Percentiles rank a stretch among this genome's conserved stretches.
These are phyloP conservation scores for Fusarium sp. DNA, from an alignment of 2,329 filamentous ascomycete species.

Conservation along the genomic window DNA sequence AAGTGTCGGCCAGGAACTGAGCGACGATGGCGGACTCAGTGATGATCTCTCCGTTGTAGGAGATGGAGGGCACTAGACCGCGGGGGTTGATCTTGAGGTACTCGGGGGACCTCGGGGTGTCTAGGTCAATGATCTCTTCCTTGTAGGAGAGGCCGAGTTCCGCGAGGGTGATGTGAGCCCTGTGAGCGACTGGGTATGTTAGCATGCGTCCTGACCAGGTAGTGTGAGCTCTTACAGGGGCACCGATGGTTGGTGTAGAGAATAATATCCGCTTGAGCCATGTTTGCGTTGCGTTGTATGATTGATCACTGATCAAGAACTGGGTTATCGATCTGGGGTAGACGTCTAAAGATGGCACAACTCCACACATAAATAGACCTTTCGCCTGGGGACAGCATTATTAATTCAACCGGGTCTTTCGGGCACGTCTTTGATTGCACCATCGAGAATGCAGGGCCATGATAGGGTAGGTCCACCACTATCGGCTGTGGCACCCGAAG, in stretches of 20 bases:
- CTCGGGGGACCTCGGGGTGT: conserved; percentile 75
- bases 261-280: conserved; percentile 58
- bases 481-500: background rate
- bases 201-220: background rate
- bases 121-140: conserved; percentile 79
- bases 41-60: conserved; percentile 75
- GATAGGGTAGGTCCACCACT: background rate
- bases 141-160: conserved; percentile 76
- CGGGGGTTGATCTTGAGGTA: conserved; percentile 84
- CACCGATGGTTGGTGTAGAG: conserved; percentile 79
- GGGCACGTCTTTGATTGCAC: conserved; percentile 17
- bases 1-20: conserved; percentile 76
- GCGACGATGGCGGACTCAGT: conserved; percentile 80
- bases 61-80: conserved; percentile 79
- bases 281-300: conserved; percentile 9
- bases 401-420: conserved; percentile 8
- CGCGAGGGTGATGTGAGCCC: conserved; percentile 77
- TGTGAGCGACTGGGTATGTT: conserved; percentile 70
- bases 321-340: background rate
- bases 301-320: conserved; percentile 1
- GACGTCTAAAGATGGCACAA: background rate
- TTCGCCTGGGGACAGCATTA: conserved; percentile 3
- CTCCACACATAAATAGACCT: conserved; percentile 1
- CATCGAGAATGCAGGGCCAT: conserved; percentile 25
- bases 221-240: conserved; percentile 62